Percentiles rank a stretch among this genome's conserved stretches.
phyloP scores from a whole-genome alignment of 176 grass and related monocot genomes.

The Bothriochloa decipiens region DNA sequence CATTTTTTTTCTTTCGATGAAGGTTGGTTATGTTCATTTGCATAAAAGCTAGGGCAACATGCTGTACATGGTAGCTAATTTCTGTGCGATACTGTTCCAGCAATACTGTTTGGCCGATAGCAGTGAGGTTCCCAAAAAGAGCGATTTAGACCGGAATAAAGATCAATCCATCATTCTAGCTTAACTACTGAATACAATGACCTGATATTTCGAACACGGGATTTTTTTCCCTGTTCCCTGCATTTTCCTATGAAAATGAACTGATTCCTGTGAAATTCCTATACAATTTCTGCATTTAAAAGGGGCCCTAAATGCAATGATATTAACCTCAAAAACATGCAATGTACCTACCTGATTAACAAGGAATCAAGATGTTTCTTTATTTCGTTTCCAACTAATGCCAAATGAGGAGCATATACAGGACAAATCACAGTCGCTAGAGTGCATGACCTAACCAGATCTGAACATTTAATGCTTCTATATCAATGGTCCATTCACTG shows the following conservation, averaged over 20 bases:
- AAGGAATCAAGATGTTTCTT: neutral
- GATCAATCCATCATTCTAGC: neutral
- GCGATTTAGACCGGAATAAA: neutral
- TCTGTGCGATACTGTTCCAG: neutral
- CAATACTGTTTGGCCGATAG: neutral
- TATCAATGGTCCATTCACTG: neutral
- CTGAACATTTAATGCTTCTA: neutral
- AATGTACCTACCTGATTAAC: neutral
- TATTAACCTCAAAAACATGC: neutral
- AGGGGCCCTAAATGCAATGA: neutral
- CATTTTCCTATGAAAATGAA: neutral
- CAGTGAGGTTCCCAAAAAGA: neutral
- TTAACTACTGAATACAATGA: neutral
- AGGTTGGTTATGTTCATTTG: neutral
- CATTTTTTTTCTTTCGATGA: neutral
- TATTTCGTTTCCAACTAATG: neutral
- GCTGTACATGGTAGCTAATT: neutral
- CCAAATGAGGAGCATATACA: neutral
- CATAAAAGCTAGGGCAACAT: neutral
- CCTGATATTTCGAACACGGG: neutral
- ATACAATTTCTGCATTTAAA: neutral
- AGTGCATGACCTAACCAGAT: neutral
- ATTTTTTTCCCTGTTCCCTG: neutral
- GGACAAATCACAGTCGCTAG: neutral
- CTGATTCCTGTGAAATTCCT: neutral